phyloP scores from a whole-genome alignment of 1,139 yeast genomes.

The Blastobotrys aristatus region DNA sequence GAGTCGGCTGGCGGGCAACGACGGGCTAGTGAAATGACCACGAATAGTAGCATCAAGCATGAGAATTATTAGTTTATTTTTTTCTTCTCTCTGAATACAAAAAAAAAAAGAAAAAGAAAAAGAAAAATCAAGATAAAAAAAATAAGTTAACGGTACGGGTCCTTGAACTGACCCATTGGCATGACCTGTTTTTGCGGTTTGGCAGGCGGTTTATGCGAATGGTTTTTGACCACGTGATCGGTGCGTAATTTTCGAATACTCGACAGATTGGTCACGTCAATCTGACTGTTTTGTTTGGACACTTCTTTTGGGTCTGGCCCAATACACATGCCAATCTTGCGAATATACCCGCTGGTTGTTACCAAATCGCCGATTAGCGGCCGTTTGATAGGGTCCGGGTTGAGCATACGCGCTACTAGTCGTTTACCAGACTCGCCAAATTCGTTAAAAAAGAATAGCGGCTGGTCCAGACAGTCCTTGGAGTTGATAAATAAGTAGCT shows the following conservation, averaged over 20 bases:
- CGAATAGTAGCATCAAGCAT: conserved; percentile 3
- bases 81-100: no score
- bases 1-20: not conserved
- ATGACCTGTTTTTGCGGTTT: conserved; percentile 11
- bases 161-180: conserved; percentile 14
- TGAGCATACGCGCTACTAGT: conserved; percentile 44
- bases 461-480: conserved; percentile 9
- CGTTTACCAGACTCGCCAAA: conserved; percentile 28
- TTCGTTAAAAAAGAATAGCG: conserved; percentile 24
- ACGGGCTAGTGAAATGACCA: conserved; percentile 7
- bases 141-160: conserved; percentile 16
- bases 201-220: conserved; percentile 24
- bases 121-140: not conserved
- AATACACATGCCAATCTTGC: conserved; percentile 62
- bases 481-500: conserved; percentile 6
- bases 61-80: not conserved
- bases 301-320: conserved; percentile 40
- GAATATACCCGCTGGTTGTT: conserved; percentile 68
- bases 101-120: no score
- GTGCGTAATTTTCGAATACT: conserved; percentile 14
- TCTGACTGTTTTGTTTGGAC: not conserved
- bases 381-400: conserved; percentile 68
- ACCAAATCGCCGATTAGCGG: conserved; percentile 69
- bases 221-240: conserved; percentile 21
- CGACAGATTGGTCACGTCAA: conserved; percentile 18